These are phyloP conservation scores for Colletotrichum sp. DNA, from an alignment of 2,329 filamentous ascomycete genomes.

Conservation along the genomic window DNA sequence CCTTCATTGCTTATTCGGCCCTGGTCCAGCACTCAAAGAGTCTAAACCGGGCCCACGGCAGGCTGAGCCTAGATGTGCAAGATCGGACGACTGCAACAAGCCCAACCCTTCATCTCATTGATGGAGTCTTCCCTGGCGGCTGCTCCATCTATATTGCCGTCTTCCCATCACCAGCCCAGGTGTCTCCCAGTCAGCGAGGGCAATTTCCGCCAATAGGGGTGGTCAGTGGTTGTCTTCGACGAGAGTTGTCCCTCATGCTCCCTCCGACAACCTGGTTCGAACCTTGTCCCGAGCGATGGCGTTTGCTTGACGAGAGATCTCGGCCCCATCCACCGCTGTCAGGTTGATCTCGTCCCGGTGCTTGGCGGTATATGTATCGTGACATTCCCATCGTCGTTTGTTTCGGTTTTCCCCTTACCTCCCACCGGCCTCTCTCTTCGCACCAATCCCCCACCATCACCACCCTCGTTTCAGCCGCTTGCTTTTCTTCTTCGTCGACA, in stretches of 20 bases:
- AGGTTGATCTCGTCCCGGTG: not conserved
- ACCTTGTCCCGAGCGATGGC: not conserved
- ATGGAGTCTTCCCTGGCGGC: not conserved
- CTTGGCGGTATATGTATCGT: not conserved
- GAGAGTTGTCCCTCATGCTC: not conserved
- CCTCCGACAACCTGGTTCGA: not conserved
- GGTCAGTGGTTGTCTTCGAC: not conserved
- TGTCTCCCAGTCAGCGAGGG: not conserved
- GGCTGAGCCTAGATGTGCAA: not conserved
- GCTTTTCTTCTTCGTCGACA: not conserved
- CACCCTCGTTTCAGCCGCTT: not conserved
- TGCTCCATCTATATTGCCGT: conserved; percentile 12
- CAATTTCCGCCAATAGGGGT: conserved; percentile 4
- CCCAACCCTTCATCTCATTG: conserved; percentile 10
- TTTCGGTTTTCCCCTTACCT: not conserved
- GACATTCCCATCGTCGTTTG: not conserved
- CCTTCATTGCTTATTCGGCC: not conserved
- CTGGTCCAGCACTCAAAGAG: not conserved
- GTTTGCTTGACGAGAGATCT: not conserved
- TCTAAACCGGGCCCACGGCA: not conserved
- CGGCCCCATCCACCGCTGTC: not conserved
- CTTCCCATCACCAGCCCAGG: not conserved
- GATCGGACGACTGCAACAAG: not conserved
- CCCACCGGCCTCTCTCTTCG: not conserved
- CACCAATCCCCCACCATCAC: not conserved